A percentile compares a stretch with the other conserved stretches of the same genome.
Conservation (phyloP, 495 filamentous ascomycete genomes). For the Hypoxylon cercidicola region DNA sequence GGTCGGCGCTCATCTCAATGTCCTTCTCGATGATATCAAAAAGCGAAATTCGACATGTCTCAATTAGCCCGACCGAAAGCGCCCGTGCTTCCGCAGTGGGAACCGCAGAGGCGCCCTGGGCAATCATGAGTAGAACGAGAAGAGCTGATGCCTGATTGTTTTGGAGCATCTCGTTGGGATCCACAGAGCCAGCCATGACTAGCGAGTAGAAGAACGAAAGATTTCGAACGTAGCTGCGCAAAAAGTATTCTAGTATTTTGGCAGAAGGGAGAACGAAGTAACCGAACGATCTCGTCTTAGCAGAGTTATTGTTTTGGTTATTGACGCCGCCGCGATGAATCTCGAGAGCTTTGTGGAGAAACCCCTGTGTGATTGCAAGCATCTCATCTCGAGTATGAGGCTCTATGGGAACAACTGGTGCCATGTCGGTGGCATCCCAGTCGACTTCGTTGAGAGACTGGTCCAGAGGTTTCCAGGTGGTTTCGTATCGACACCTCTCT, state of each 20-base stretch:
- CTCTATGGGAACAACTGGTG: conserved; percentile 58
- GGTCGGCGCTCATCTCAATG: conserved; percentile 67
- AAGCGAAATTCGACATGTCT: conserved; percentile 72
- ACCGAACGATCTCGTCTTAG: conserved; percentile 56
- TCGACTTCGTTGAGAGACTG: conserved; percentile 50
- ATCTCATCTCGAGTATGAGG: conserved; percentile 68
- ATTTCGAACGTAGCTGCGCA: conserved; percentile 67
- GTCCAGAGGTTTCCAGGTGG: conserved; percentile 56
- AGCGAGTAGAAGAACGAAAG: conserved; percentile 68
- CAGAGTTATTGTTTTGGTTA: conserved; percentile 49
- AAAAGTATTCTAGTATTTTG: conserved; percentile 67
- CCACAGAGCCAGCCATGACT: conserved; percentile 60
- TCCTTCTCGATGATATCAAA: conserved; percentile 74
- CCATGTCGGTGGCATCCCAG: conserved; percentile 52
- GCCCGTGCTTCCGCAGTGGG: conserved; percentile 66
- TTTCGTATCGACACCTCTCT: conserved; percentile 66
- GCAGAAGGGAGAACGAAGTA: conserved; percentile 68
- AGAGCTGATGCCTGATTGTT: conserved; percentile 68
- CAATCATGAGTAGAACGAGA: conserved; percentile 71
- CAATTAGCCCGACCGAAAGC: conserved; percentile 69
- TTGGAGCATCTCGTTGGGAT: conserved; percentile 68
- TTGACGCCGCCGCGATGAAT: conserved; percentile 60
- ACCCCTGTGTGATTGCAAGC: conserved; percentile 70
- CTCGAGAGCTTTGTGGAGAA: conserved; percentile 70
- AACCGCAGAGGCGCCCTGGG: conserved; percentile 67